Conservation (phyloP, 371 early-diverging fungal species). For the Saksenaea oblongispora region DNA sequence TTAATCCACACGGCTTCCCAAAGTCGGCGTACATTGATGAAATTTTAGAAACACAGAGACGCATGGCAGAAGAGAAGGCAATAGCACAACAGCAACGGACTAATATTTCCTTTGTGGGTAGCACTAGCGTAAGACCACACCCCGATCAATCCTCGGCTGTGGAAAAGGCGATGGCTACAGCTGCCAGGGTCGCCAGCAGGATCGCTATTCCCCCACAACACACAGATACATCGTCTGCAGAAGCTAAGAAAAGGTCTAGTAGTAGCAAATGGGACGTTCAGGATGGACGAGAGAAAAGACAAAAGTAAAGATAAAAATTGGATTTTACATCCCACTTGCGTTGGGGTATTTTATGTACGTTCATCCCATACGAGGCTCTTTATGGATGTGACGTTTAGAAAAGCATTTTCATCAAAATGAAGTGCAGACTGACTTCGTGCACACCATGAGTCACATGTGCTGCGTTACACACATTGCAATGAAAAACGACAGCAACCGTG, state of each 20-base stretch:
- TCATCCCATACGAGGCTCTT: no score
- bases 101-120: slow-evolving; percentile 26
- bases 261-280: slow-evolving; percentile 18
- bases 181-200: slow-evolving; percentile 39
- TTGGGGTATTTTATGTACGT: no score
- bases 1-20: slow-evolving; percentile 58
- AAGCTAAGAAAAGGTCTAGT: slow-evolving; percentile 11
- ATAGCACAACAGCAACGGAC: slow-evolving; percentile 35
- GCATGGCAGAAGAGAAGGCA: slow-evolving; percentile 42
- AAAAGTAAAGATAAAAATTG: neutral
- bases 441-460: no score
- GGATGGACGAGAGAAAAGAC: slow-evolving; percentile 1
- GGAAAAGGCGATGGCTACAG: slow-evolving; percentile 46
- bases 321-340: no score
- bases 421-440: no score
- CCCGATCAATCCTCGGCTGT: slow-evolving; percentile 27
- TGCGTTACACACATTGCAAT: no score
- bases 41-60: slow-evolving; percentile 44
- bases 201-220: slow-evolving; percentile 28
- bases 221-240: neutral
- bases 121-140: slow-evolving; percentile 10
- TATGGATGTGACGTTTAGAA: no score
- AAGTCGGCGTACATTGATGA: slow-evolving; percentile 56
- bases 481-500: neutral
- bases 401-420: no score